Evolutionary conservation across 2,329 filamentous ascomycete species (phyloP), one percentile per base, ranked within the genome.

Genomic region (Thielaviopsis ethacetica): DNA sequence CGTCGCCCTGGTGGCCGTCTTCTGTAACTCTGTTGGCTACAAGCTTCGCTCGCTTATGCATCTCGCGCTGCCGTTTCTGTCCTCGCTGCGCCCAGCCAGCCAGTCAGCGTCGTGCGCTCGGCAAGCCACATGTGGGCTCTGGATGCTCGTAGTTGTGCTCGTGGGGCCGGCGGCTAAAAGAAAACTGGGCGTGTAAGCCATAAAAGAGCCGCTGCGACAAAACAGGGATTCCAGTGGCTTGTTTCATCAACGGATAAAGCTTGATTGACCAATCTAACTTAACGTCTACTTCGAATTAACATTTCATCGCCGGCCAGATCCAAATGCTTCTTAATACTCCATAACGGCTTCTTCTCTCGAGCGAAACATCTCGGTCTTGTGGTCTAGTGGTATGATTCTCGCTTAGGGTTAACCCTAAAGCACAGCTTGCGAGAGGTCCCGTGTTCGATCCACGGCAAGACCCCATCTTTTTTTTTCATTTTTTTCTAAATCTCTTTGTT

Each of bases 381-480:
- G 77, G 78, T 80, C 78, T 81, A 81, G 79, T 77, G 80, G 80
- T 82, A 82, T 82, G 79, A 82, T 83, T 82, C 79, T 81, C 78
- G 80, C 80, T 82, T 82, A 82, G 80, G 79, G 79, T 68, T 57
- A 63, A 71, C 69, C 70, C 70, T 67, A 63, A 56, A 68, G 69
- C 68, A 64, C 53, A 57, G 64, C 64, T 66, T 73, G 71, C 71
- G 71, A 72, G 71, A 72, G 71, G 71, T 72, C 71, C 71, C 71
- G 71, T 70, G 71, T 72, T 73, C 71, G 71, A 73, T 72, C 70
- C 71, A 69, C 71, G 71, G 71, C 70, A 70, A 71, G 70, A 71
- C 70, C 71, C 71, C 65, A 61, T 51, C 21, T 64, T 69, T 68
- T 69, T 66, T 19, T 6, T n/a, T 44, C 15, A n/a, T 44, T 44